Evolutionary conservation across 495 filamentous ascomycete species (phyloP), one percentile per base, ranked within the genome.

Genomic region (Copromyces sp.): DNA sequence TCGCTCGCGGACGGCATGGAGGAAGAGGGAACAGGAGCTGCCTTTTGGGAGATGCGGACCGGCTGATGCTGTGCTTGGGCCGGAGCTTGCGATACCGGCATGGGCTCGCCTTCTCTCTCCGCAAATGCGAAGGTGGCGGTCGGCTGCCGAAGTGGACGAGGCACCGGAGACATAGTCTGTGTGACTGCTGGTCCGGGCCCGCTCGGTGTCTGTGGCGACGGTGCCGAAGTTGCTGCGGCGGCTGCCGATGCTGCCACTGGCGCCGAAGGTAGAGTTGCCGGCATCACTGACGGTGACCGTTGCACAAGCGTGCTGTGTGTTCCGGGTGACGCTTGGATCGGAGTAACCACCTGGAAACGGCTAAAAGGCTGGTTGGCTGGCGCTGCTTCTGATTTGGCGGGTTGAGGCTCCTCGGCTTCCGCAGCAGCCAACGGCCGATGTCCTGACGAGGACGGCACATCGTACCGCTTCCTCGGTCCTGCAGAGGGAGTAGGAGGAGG

Each of bases 401-500:
- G 74, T 44, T 86, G 78, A 9, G 83, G 78, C 61, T 84, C 83
- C 24, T 89, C 89, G 4, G 85, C 72, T 40, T 88, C 92, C 45
- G 88, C 82, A 45, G 89, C 87, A 17, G 88, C 84, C 39, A 85
- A 74, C 81, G 87, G 68, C 84, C 85, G 75, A 80, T 89, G 77
- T 77, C 81, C 73, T 87, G 87, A 78, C 86, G 88, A 41, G 82
- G 88, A 74, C 82, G 87, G 80, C 24, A 80, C 77, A 70, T 89
- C 85, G 59, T 86, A 84, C 45, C 81, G 78, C 76, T 84, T 86
- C 44, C 83, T 79, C 0, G 79, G 77, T 37, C 80, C 81, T 39
- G 78, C 77, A n/a, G 89, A 92, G 4, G 88, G 87, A 11, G 86
- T 84, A 42, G 88, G 88, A 74, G 93, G 92, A 39, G 91, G 85